A percentile compares a stretch with the other conserved stretches of the same genome.
Conservation (phyloP, 306 rosid species). For the Glycyrrhiza uralensis region DNA sequence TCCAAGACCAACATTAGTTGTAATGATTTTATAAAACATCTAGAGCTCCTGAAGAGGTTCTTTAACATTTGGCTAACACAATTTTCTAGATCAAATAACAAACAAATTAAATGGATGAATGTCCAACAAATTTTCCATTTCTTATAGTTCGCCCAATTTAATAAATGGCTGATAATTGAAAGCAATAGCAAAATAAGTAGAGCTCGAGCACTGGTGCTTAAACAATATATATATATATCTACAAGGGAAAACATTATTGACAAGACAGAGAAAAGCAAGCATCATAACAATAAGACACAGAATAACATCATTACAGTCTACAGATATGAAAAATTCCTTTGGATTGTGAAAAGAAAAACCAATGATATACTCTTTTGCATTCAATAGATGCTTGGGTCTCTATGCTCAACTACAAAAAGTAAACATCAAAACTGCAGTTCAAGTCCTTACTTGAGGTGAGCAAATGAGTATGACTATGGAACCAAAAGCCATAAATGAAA, state of each 20-base stretch:
- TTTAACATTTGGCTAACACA: not conserved
- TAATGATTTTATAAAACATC: conserved; percentile 13
- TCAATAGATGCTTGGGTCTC: not conserved
- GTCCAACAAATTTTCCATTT: not conserved
- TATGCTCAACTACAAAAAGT: not conserved
- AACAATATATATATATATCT: not conserved
- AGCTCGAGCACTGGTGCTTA: not conserved
- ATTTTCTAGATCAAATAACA: not conserved
- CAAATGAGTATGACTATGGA: not conserved
- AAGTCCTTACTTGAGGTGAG: not conserved
- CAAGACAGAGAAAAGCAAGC: not conserved
- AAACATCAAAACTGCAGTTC: conserved; percentile 4
- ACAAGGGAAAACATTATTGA: not conserved
- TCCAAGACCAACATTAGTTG: not conserved
- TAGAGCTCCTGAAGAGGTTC: not conserved
- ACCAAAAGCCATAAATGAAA: not conserved
- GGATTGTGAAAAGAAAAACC: not conserved
- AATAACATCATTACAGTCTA: not conserved
- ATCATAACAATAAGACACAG: conserved; percentile 9
- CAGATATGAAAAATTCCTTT: not conserved
- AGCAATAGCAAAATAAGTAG: not conserved
- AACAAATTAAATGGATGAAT: not conserved
- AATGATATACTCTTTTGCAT: not conserved
- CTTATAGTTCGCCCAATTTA: not conserved
- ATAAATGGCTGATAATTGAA: not conserved